Percentiles rank a stretch among this genome's conserved stretches.
phyloP scores from a whole-genome alignment of 805 yeast genomes.

The Danielia reshetovae region DNA sequence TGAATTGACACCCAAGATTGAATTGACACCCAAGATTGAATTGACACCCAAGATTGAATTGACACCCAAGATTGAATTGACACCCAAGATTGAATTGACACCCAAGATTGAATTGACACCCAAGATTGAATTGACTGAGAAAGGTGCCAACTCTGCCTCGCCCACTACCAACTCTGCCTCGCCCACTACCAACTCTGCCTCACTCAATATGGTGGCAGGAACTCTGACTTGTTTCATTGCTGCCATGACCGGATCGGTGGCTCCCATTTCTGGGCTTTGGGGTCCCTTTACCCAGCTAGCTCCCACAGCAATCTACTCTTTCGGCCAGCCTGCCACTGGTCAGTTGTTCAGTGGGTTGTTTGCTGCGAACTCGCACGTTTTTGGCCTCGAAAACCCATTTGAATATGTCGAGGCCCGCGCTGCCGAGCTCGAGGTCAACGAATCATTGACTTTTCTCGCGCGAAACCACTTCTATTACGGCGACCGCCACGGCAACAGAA shows the following conservation, averaged over 20 bases:
- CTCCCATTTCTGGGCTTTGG: constrained; percentile 48
- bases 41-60: too few relatives aligned
- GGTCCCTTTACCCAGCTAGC: constrained; percentile 50
- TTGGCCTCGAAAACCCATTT: constrained; percentile 9
- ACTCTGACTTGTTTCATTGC: constrained; percentile 55
- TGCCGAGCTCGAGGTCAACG: constrained; percentile 15
- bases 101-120: too few relatives aligned
- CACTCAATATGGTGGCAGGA: constrained; percentile 56
- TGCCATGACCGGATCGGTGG: constrained; percentile 1
- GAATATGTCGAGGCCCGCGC: constrained; percentile 21
- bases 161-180: too few relatives aligned
- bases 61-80: too few relatives aligned
- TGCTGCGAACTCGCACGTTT: constrained; percentile 19
- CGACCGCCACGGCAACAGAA: constrained; percentile 55
- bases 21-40: too few relatives aligned
- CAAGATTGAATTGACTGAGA: too few relatives aligned
- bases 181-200: too few relatives aligned
- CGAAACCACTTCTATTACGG: constrained; percentile 47
- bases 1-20: constrained; percentile 40
- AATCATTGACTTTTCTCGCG: constrained; percentile 22
- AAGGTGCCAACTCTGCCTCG: constrained; percentile 10
- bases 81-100: too few relatives aligned
- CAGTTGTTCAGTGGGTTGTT: constrained; percentile 46
- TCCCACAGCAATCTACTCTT: constrained; percentile 39
- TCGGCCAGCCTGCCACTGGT: constrained; percentile 61